Evolutionary conservation across 2,329 filamentous ascomycete species (phyloP).

Genomic region (Helicocarpus griseus): DNA sequence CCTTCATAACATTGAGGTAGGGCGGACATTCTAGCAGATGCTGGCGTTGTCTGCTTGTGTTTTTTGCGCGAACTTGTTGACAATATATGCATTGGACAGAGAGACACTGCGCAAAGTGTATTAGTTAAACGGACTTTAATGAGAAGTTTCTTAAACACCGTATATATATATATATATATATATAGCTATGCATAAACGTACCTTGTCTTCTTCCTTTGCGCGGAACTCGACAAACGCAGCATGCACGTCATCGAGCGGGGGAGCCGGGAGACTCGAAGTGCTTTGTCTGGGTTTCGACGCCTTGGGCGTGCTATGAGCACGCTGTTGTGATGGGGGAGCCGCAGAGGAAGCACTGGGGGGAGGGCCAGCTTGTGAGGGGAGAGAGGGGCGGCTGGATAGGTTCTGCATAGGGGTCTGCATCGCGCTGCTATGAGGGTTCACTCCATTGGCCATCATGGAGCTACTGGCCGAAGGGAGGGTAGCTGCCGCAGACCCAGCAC

Average conservation of each 20-base stretch:
- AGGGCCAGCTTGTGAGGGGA: slow-evolving; percentile 29
- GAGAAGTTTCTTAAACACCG: background rate
- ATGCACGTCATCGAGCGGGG: slow-evolving; percentile 40
- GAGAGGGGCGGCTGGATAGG: slow-evolving; percentile 29
- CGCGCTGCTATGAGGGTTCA: slow-evolving; percentile 34
- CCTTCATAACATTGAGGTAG: slow-evolving; percentile 44
- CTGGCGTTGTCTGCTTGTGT: slow-evolving; percentile 41
- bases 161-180: background rate
- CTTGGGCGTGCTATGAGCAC: slow-evolving; percentile 30
- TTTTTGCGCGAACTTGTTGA: slow-evolving; percentile 41
- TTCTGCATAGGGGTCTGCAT: slow-evolving; percentile 34
- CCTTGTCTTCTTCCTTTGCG: slow-evolving; percentile 39
- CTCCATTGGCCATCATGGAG: slow-evolving; percentile 35
- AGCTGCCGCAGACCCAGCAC: slow-evolving; percentile 21
- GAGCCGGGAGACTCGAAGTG: slow-evolving; percentile 34
- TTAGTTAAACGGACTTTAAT: background rate
- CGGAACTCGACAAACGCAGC: slow-evolving; percentile 41
- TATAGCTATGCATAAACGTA: slow-evolving; percentile 10
- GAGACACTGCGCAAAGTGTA: slow-evolving; percentile 27
- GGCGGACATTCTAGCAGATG: slow-evolving; percentile 41
- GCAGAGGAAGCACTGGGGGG: slow-evolving; percentile 22
- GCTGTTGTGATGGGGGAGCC: slow-evolving; percentile 22
- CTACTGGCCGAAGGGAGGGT: slow-evolving; percentile 34
- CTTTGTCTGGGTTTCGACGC: slow-evolving; percentile 23
- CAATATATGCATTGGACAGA: slow-evolving; percentile 43